Percentiles rank a stretch among this genome's conserved stretches.
phyloP scores from a whole-genome alignment of 345 rosid species.

The Populus euphratica region DNA sequence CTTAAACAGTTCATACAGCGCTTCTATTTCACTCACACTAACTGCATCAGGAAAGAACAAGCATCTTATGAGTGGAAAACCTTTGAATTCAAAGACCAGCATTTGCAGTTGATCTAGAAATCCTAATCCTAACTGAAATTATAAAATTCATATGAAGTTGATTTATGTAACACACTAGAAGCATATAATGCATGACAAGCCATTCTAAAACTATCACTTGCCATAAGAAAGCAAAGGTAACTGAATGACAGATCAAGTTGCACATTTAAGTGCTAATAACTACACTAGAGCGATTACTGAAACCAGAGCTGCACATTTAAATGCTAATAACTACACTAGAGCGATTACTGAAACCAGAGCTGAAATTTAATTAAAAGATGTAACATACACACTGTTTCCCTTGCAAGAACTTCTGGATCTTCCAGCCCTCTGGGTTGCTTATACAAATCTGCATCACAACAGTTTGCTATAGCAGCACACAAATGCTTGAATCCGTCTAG shows the following conservation, averaged over 20 bases:
- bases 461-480: slow-evolving; percentile 13
- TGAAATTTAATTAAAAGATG: slow-evolving; percentile 4
- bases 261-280: not conserved
- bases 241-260: not conserved
- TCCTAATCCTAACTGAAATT: not conserved
- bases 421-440: slow-evolving; percentile 18
- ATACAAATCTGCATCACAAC: slow-evolving; percentile 22
- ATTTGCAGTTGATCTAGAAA: not conserved
- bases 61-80: not conserved
- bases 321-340: not conserved
- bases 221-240: not conserved
- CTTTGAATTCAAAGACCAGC: not conserved
- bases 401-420: slow-evolving; percentile 24
- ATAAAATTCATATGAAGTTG: not conserved
- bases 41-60: slow-evolving; percentile 19
- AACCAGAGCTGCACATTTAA: not conserved
- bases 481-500: slow-evolving; percentile 22
- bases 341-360: slow-evolving; percentile 9
- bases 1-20: slow-evolving; percentile 26
- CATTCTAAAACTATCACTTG: not conserved
- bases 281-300: not conserved
- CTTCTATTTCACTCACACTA: slow-evolving; percentile 31
- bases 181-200: not conserved
- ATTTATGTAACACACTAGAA: not conserved
- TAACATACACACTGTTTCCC: slow-evolving; percentile 25